A percentile compares a stretch with the other conserved stretches of the same genome.
phyloP scores from a whole-genome alignment of 2,329 filamentous ascomycete species.

The Xylaria hypoxylon region DNA sequence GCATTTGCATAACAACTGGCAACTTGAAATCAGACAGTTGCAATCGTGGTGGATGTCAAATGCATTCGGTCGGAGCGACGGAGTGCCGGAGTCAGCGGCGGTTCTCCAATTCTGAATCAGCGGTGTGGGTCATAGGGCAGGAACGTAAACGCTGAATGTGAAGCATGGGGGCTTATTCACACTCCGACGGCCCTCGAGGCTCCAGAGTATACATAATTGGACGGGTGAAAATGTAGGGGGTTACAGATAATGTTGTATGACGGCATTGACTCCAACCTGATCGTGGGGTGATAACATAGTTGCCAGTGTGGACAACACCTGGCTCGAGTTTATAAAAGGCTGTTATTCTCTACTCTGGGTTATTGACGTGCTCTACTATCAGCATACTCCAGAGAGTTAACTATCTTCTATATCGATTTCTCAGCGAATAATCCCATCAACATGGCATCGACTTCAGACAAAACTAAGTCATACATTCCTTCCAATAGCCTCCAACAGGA shows the following conservation, averaged over 20 bases:
- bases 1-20: neutral
- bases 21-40: neutral
- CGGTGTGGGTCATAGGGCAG: neutral
- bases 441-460: constrained; percentile 36
- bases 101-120: constrained; percentile 10
- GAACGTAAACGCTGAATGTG: neutral
- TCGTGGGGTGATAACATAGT: neutral
- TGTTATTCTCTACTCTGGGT: neutral
- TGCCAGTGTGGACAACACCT: neutral
- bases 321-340: constrained; percentile 13
- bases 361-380: neutral
- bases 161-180: neutral
- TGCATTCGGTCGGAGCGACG: neutral
- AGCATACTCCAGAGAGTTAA: neutral
- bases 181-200: neutral
- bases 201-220: neutral
- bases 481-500: constrained; percentile 53
- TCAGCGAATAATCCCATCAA: neutral
- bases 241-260: neutral
- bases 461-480: constrained; percentile 50
- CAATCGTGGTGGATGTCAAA: neutral
- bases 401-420: neutral
- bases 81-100: constrained; percentile 16
- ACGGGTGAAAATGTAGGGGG: neutral
- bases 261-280: neutral